Base-by-base conservation (phyloP, 2,329 filamentous ascomycete genomes). In the Cytospora leucostoma region DNA sequence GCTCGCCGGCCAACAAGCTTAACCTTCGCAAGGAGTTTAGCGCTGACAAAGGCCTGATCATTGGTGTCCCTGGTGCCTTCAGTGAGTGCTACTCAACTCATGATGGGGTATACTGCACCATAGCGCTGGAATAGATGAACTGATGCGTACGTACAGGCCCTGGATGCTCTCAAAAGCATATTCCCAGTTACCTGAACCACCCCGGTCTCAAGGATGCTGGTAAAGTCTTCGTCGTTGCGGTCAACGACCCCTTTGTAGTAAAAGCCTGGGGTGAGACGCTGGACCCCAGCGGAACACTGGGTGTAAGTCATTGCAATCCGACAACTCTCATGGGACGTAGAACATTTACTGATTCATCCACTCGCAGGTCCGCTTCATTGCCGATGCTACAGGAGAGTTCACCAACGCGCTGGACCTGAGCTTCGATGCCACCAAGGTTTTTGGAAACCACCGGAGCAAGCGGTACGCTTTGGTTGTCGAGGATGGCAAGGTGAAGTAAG, bases 221-320 rank as follows among this genome's bases (percentile, higher is more conserved):
- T 56, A 83, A 90, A 71, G 91, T 97, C 53, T 96, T 96, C 72
- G 92, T 98, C 49, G 87, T 98, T 62, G 88, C 91, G 17, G 93
- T 97, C 74, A 98, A 98, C 74, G 94, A 98, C 75, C 86, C 93
- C 21, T 97, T 97, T 75, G 93, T 97, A 91, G 97, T 93, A 85
- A 96, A 96, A 77, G 93, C 93, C 6, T 97, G 93, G 93, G 88
- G 80, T 54, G 85, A 89, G 67, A 81, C 85, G 66, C 83, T 97
- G 51, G 93, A 97, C 75, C 90, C 92, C 12, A 79, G 83, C 7
- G 84, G 85, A 69, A 83, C 87, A 74, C 91, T 89, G 65, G 91
- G 91, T 56, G 92, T 96, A 84, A 77, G 89, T 83, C 38, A 37
- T 21, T 47, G 35, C 44, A 47, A 17, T n/a, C 47, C 27, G n/a